Evolutionary conservation across 441 rosid genomes (phyloP).

Genomic region (Cnidoscolus chayamansa): DNA sequence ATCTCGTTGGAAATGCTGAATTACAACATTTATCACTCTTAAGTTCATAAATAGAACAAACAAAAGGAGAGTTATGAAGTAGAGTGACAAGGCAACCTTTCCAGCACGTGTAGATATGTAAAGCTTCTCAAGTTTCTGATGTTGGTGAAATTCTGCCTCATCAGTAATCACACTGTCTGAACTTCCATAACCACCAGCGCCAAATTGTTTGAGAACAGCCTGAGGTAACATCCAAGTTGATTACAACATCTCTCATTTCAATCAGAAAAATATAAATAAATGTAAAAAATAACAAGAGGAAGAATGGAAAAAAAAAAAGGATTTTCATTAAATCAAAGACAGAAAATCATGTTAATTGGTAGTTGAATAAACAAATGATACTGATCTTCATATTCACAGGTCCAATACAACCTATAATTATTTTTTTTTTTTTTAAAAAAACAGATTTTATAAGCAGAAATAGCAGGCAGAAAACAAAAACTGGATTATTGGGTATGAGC

Average conservation of each 20-base stretch:
- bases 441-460: not conserved
- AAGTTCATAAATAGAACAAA: not conserved
- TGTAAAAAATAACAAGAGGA: not conserved
- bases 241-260: not conserved
- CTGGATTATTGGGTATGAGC: not conserved
- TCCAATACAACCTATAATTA: not conserved
- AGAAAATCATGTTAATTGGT: not conserved
- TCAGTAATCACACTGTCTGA: constrained; percentile 61
- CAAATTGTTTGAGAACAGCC: constrained; percentile 94
- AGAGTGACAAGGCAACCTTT: constrained; percentile 49
- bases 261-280: not conserved
- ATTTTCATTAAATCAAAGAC: constrained; percentile 10
- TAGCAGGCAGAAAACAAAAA: not conserved
- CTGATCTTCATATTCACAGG: not conserved
- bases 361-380: not conserved
- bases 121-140: constrained; percentile 90
- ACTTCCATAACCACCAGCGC: constrained; percentile 83
- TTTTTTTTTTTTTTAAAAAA: no score
- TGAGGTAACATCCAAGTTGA: constrained; percentile 24
- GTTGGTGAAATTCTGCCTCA: constrained; percentile 69
- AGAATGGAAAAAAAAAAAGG: constrained; percentile 11
- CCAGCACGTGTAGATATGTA: constrained; percentile 85
- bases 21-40: constrained; percentile 9
- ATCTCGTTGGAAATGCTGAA: constrained; percentile 88
- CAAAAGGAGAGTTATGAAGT: constrained; percentile 2